Base-by-base conservation (phyloP, 108 stramenopile genomes). In the Conticribra weissflogii region DNA sequence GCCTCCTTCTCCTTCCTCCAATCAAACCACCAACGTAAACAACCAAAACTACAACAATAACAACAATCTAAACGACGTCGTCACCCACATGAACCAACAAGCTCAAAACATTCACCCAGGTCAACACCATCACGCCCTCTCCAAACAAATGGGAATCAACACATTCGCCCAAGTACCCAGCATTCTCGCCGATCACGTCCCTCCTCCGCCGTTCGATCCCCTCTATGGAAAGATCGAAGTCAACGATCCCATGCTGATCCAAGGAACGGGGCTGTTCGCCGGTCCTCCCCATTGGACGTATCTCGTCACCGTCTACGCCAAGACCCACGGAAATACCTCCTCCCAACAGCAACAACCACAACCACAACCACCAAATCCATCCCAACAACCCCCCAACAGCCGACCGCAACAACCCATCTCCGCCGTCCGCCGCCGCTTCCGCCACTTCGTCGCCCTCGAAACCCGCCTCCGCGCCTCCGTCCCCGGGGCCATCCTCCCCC, bases 401-500 rank as follows among this genome's bases (percentile, higher is more conserved):
- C 8, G 36, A 41, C 36, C 36, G n/a, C 44, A 41, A 29, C 76
- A 72, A 46, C 76, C 76, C 17, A 22, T 83, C 14, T 89, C 88
- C 76, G 57, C 86, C 25, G 90, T 94, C 29, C 66, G 88, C 24
- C 83, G 94, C 9, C 85, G 94, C n/a, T 95, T 95, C 81, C 86
- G 91, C 21, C 89, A 95, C 74, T 76, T 95, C 55, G 90, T 92
- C 27, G 91, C 91, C 4, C 68, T 95, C 51, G 91, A 95, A 82
- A 81, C 81, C 57, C 80, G 94, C 17, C 59, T 95, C 54, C 78
- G 88, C 57, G 68, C 74, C 28, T 79, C 84, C 25, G 86, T 88
- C 51, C 87, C 87, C 1, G 94, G 94, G 17, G 69, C 79, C 44
- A 92, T 95, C 56, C 57, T 95, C 34, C 94, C 94, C 27, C 88